Percentiles rank a stretch among this genome's conserved stretches.
phyloP scores from a whole-genome alignment of 495 filamentous ascomycete species.

The Neurospora terricola region DNA sequence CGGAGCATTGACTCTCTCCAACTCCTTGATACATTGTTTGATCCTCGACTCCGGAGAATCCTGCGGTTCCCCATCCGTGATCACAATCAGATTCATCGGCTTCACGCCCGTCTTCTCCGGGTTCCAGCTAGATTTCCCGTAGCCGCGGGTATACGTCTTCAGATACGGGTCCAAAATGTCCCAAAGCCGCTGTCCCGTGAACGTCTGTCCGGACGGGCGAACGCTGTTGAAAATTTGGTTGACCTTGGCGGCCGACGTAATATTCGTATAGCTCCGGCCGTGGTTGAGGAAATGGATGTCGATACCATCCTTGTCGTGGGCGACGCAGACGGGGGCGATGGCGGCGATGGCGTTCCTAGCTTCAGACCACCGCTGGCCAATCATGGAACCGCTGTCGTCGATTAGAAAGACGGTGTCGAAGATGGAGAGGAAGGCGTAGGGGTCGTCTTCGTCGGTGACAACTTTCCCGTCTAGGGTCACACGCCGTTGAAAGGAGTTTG shows the following conservation, averaged over 20 bases:
- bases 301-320: constrained; percentile 79
- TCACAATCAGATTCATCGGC: constrained; percentile 86
- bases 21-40: constrained; percentile 41
- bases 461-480: neutral
- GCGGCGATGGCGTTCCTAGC: constrained; percentile 58
- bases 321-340: constrained; percentile 79
- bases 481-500: neutral
- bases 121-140: constrained; percentile 28
- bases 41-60: constrained; percentile 67
- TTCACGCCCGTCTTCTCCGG: constrained; percentile 40
- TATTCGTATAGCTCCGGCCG: constrained; percentile 43
- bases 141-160: constrained; percentile 8
- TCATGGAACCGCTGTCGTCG: constrained; percentile 88
- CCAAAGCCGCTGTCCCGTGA: constrained; percentile 63
- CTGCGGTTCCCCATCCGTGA: constrained; percentile 81
- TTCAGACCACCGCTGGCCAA: constrained; percentile 67
- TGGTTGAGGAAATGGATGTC: constrained; percentile 88
- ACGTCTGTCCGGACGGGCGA: constrained; percentile 56
- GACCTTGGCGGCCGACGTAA: constrained; percentile 44
- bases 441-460: constrained; percentile 42
- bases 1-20: constrained; percentile 64
- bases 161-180: constrained; percentile 66
- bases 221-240: constrained; percentile 58
- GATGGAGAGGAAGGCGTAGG: constrained; percentile 68
- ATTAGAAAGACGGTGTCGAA: constrained; percentile 94